Conservation (phyloP, 495 filamentous ascomycete genomes). For the Podospora anserina region DNA sequence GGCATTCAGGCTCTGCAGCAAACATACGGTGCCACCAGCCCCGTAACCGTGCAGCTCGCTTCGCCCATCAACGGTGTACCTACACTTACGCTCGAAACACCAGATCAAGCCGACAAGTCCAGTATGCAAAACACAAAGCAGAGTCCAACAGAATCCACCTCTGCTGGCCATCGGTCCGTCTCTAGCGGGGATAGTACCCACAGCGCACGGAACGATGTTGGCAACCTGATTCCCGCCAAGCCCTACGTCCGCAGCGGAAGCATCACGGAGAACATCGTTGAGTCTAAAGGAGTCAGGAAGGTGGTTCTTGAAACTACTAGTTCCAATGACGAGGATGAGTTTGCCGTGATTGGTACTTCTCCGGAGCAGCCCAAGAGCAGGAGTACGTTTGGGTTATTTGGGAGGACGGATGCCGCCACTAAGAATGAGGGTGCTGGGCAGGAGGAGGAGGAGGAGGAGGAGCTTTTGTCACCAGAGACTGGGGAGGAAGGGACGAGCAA, state of each 20-base stretch:
- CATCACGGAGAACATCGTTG: slow-evolving; percentile 84
- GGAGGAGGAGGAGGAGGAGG: slow-evolving; percentile 26
- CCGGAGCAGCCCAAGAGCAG: slow-evolving; percentile 22
- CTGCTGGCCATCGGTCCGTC: slow-evolving; percentile 5
- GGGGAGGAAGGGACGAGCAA: slow-evolving; percentile 12
- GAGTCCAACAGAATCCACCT: slow-evolving; percentile 3
- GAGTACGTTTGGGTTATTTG: slow-evolving; percentile 20
- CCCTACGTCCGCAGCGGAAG: slow-evolving; percentile 72
- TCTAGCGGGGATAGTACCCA: slow-evolving; percentile 25
- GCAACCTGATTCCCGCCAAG: slow-evolving; percentile 37
- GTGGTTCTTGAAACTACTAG: slow-evolving; percentile 74
- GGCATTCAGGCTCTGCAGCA: slow-evolving; percentile 64
- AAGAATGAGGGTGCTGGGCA: slow-evolving; percentile 7
- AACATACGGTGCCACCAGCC: slow-evolving; percentile 60
- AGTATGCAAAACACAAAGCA: slow-evolving; percentile 26
- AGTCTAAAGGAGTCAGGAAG: slow-evolving; percentile 78
- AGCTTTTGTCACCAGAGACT: slow-evolving; percentile 11
- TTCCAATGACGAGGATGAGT: slow-evolving; percentile 38
- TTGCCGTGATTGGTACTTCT: slow-evolving; percentile 14
- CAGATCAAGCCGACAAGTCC: slow-evolving; percentile 21
- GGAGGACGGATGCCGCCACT: not conserved
- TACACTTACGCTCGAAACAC: slow-evolving; percentile 21
- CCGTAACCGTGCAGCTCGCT: slow-evolving; percentile 33
- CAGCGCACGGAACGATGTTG: slow-evolving; percentile 19
- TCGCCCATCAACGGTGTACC: slow-evolving; percentile 24